Evolutionary conservation across 2,329 filamentous ascomycete genomes (phyloP).

Genomic region (Diaporthe destruens): DNA sequence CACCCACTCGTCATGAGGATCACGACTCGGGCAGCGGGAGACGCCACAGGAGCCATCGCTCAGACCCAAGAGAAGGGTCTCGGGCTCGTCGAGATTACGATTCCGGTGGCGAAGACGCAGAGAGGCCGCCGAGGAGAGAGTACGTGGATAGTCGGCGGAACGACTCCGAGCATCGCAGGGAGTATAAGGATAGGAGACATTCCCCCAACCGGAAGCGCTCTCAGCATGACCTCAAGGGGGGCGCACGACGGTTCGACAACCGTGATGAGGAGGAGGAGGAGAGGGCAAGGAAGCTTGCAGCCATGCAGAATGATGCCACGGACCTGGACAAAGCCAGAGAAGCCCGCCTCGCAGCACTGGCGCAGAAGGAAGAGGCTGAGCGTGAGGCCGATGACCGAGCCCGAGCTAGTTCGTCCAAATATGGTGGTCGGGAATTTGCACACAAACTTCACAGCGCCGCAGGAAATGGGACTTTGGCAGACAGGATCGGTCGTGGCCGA

Average conservation of each 20-base stretch:
- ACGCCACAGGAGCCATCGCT: constrained; percentile 58
- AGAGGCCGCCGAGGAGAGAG: constrained; percentile 44
- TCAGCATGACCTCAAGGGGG: constrained; percentile 29
- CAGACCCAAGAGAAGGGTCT: constrained; percentile 57
- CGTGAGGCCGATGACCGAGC: constrained; percentile 76
- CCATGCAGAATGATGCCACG: constrained; percentile 79
- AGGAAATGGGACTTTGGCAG: constrained; percentile 63
- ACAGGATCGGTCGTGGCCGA: constrained; percentile 63
- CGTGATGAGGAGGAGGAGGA: constrained; percentile 65
- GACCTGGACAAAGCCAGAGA: constrained; percentile 79
- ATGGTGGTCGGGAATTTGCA: constrained; percentile 74
- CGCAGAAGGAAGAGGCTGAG: constrained; percentile 72
- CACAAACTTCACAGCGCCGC: constrained; percentile 72
- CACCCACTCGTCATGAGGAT: constrained; percentile 60
- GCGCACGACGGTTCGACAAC: constrained; percentile 38
- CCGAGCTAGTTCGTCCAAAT: constrained; percentile 69
- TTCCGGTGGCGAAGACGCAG: constrained; percentile 48
- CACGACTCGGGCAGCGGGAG: constrained; percentile 56
- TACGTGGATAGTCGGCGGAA: constrained; percentile 39
- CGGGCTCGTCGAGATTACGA: constrained; percentile 53
- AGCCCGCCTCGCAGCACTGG: constrained; percentile 74
- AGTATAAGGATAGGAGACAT: constrained; percentile 20
- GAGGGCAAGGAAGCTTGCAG: constrained; percentile 75
- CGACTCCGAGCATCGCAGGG: constrained; percentile 22
- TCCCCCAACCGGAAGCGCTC: constrained; percentile 39